These are phyloP conservation scores for Ramaria rubella DNA, from an alignment of 768 basidiomycete species.

Conservation along the genomic window DNA sequence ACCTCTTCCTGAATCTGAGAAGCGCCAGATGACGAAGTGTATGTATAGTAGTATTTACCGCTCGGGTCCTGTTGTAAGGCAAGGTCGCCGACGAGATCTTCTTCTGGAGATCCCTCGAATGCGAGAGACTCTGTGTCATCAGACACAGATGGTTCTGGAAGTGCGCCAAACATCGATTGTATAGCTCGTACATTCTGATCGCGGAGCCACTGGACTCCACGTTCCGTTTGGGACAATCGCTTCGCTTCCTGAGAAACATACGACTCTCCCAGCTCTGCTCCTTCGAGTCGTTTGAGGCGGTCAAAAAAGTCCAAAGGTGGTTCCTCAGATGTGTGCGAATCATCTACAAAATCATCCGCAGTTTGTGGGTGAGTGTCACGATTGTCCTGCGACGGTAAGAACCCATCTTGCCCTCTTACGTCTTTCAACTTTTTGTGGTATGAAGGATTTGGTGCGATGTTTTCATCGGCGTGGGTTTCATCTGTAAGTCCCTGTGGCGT, in stretches of 20 bases:
- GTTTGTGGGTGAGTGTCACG: background rate
- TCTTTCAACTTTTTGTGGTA: background rate
- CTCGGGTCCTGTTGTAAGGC: slow-evolving; percentile 59
- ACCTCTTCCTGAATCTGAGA: slow-evolving; percentile 36
- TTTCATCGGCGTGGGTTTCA: background rate
- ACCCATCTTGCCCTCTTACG: background rate
- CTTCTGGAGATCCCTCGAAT: background rate
- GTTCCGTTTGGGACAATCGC: slow-evolving; percentile 42
- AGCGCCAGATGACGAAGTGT: slow-evolving; percentile 42
- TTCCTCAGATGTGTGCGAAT: slow-evolving; percentile 25
- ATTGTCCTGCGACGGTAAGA: background rate
- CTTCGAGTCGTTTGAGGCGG: slow-evolving; percentile 46
- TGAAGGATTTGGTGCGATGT: background rate
- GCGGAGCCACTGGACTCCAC: slow-evolving; percentile 73
- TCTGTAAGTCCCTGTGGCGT: background rate
- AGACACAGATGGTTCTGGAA: slow-evolving; percentile 51
- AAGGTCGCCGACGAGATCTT: slow-evolving; percentile 49
- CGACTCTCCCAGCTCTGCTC: slow-evolving; percentile 8
- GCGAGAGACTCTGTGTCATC: slow-evolving; percentile 28
- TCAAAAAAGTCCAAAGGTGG: slow-evolving; percentile 45
- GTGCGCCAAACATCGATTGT: slow-evolving; percentile 50
- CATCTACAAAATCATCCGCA: background rate
- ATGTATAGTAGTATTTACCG: slow-evolving; percentile 75
- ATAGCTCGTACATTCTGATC: slow-evolving; percentile 71
- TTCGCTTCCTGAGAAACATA: background rate